phyloP scores from a whole-genome alignment of 2,329 filamentous ascomycete genomes.

The Stachybotrys chartarum region DNA sequence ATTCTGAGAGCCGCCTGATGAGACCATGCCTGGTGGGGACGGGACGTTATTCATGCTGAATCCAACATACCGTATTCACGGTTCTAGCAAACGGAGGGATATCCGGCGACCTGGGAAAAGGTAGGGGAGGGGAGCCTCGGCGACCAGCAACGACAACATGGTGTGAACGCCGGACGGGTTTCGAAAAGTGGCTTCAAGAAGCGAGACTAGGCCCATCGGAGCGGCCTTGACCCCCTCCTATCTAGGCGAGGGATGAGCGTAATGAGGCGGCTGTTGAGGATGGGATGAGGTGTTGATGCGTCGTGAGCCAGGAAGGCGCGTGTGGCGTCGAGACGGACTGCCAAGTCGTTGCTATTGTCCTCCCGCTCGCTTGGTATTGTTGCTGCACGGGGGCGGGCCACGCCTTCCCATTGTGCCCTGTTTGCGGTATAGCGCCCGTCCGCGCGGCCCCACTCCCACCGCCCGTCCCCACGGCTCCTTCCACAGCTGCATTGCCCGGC shows the following conservation, averaged over 20 bases:
- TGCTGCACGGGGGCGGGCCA: neutral
- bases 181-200: no score
- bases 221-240: no score
- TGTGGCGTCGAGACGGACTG: neutral
- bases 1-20: no score
- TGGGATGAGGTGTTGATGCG: neutral
- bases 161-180: no score
- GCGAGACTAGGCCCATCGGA: no score
- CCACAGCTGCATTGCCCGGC: neutral
- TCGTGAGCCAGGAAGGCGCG: neutral
- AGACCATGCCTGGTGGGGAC: no score
- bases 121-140: no score
- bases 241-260: neutral
- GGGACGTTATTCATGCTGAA: no score
- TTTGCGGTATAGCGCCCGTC: neutral
- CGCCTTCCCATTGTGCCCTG: neutral
- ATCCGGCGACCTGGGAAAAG: no score
- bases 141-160: no score
- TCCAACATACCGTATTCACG: no score
- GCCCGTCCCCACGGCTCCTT: neutral
- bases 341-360: neutral
- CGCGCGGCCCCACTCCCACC: neutral
- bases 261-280: neutral
- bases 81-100: no score
- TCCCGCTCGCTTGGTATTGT: neutral